Base-by-base conservation (phyloP, 2,329 filamentous ascomycete genomes). In the Xylaria sp. region DNA sequence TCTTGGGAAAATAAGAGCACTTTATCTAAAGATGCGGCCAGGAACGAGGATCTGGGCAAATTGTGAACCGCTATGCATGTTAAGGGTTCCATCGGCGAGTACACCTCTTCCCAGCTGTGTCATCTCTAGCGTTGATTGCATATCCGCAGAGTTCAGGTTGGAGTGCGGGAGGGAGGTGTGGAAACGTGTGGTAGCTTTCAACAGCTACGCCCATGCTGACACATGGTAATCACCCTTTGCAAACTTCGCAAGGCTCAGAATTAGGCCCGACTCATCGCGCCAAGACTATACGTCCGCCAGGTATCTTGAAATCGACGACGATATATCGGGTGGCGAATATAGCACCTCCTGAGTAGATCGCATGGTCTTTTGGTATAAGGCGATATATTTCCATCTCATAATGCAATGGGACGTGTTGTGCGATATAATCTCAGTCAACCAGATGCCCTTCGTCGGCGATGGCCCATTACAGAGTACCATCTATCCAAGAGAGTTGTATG, bases 371-470 rank as follows among this genome's bases (percentile, higher is more conserved):
- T 27, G 53, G 40, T 32, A 55, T 61, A 18, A n/a, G 35, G 54
- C 40, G 13, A 9, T 21, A 23, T 42, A 44, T 23, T 27, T 18
- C 4, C 25, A 51, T 27, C 51, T 37, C 16, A 55, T 51, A 50
- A 35, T 29, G 42, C 44, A 54, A 60, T 13, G 55, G 50, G 25
- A 35, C 47, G 57, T 6, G 42, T 40, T 40, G 50, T 60, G 13
- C 35, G 13, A 16, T 53, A 32, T 57, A 47, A 10, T 65, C 18
- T 50, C 8, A 48, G 51, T 23, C 21, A 40, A 57, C 21, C 27
- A 32, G 23, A 64, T 48, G 32, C 16, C 16, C 12, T 29, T n/a
- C 37, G 18, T 62, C 58, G 51, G 50, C 23, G 32, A 12, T 44
- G 13, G 40, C n/a, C 23, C 16, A 42, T 51, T 35, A n/a, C 23